These are phyloP conservation scores for Angomonas ambiguus DNA, from an alignment of 208 protist genomes.

Conservation along the genomic window DNA sequence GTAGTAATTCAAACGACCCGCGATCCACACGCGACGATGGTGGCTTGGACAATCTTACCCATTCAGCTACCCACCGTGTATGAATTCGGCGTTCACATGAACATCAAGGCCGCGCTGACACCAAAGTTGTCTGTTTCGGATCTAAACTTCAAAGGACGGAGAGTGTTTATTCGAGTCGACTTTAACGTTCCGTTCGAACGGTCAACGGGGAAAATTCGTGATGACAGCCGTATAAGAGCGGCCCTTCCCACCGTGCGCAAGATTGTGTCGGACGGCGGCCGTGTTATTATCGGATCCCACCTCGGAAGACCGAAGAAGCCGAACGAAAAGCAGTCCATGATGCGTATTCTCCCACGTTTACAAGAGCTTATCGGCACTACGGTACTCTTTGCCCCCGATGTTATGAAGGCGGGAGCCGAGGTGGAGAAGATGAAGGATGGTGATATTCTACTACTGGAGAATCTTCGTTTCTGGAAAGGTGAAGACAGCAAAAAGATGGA, in stretches of 20 bases:
- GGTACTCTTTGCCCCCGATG: constrained; percentile 56
- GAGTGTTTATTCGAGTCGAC: constrained; percentile 96
- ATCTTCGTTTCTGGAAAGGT: constrained; percentile 99
- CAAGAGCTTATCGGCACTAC: constrained; percentile 79
- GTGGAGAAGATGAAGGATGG: constrained; percentile 82
- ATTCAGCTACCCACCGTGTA: constrained; percentile 72
- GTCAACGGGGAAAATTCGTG: constrained; percentile 90
- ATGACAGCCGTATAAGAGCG: constrained; percentile 94
- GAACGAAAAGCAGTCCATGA: constrained; percentile 88
- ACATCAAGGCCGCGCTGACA: constrained; percentile 75
- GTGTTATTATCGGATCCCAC: constrained; percentile 95
- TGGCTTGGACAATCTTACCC: constrained; percentile 83
- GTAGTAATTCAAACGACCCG: constrained; percentile 86
- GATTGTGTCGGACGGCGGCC: constrained; percentile 85
- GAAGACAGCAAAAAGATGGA: constrained; percentile 93
- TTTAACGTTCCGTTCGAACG: constrained; percentile 98
- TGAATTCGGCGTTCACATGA: constrained; percentile 88
- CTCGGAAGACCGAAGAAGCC: constrained; percentile 97
- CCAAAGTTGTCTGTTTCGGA: constrained; percentile 89
- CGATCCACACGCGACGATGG: constrained; percentile 83
- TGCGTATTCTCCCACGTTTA: constrained; percentile 88
- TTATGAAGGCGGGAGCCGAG: constrained; percentile 39
- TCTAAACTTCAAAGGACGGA: constrained; percentile 84
- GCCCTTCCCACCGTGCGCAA: constrained; percentile 97
- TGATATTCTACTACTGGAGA: constrained; percentile 98